Base-by-base conservation (phyloP, 345 rosid species). In the Passiflora organensis region DNA sequence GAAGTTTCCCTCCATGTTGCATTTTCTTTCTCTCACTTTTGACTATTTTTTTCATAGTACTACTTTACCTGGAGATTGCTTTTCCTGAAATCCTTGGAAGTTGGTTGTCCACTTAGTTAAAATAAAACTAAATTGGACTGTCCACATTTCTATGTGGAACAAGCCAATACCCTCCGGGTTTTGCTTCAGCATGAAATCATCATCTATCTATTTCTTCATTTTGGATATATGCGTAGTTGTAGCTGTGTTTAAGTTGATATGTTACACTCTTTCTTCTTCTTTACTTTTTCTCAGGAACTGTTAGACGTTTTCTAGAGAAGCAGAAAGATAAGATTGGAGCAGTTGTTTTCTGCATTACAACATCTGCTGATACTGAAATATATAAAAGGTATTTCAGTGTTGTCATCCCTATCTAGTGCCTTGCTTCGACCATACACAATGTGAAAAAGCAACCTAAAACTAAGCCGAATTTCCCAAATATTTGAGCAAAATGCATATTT, bases 241-340 rank as follows among this genome's bases (percentile, higher is more conserved):
- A 25, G 14, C 44, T 34, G 50, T 61, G 64, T 10, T 14, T 53
- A 20, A 58, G 11, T 34, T 45, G 37, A 15, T 48, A 22, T 44
- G 12, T 17, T 20, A 53, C 19, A 47, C 28, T 54, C 19, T 13
- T 25, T 36, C 24, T 17, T 23, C 28, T 57, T 37, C 54, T 70
- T 63, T 36, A 21, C 50, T 74, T 38, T 67, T 72, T 44, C 72
- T 57, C 66, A 93, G 99, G 99, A 68, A 89, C 96, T 56, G 80
- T 93, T 45, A 85, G 99, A 53, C 91, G 96, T 56, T 80, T 93
- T 64, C 82, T 93, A 19, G 99, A 86, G 74, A 93, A 89, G 73
- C 96, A 93, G 67, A 88, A 80, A 70, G 91, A 82, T 75, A 84
- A 77, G 63, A 70, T 93, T 28, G 75, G 64, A 54, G 96, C 99